Percentiles rank a stretch among this genome's conserved stretches.
Conservation (phyloP, 2,329 filamentous ascomycete genomes). For the Aspergillus calidoustus region DNA sequence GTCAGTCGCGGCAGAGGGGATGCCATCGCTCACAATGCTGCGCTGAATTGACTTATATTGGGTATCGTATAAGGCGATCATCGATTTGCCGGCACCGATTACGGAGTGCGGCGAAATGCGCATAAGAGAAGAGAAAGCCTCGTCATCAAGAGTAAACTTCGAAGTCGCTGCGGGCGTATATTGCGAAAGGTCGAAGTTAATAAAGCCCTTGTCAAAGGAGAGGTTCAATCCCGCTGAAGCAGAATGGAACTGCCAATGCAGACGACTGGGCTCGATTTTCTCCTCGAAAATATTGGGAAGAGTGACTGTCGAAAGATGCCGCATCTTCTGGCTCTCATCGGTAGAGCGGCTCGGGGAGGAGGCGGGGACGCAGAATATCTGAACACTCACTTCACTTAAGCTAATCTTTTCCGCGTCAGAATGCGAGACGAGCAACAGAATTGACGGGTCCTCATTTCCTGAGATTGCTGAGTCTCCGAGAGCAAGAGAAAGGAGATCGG, state of each 20-base stretch:
- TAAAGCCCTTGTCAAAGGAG: constrained; percentile 45
- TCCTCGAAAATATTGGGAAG: constrained; percentile 38
- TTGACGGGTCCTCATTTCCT: constrained; percentile 37
- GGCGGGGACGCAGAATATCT: constrained; percentile 46
- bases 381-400: constrained; percentile 43
- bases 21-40: constrained; percentile 40
- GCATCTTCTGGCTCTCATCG: constrained; percentile 40
- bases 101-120: constrained; percentile 49
- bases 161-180: constrained; percentile 45
- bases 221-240: constrained; percentile 44
- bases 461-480: constrained; percentile 36
- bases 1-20: constrained; percentile 30
- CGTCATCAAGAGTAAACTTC: constrained; percentile 42
- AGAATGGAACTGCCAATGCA: constrained; percentile 48
- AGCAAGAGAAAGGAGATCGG: constrained; percentile 45
- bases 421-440: constrained; percentile 47
- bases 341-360: constrained; percentile 25
- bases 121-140: constrained; percentile 47
- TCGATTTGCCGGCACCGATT: constrained; percentile 46
- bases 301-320: constrained; percentile 42
- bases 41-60: constrained; percentile 53
- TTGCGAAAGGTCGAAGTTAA: constrained; percentile 50
- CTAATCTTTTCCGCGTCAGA: constrained; percentile 35
- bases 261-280: constrained; percentile 28
- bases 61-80: constrained; percentile 52